These are phyloP conservation scores for Linum usitatissimum DNA, from an alignment of 345 rosid species.

Conservation along the genomic window DNA sequence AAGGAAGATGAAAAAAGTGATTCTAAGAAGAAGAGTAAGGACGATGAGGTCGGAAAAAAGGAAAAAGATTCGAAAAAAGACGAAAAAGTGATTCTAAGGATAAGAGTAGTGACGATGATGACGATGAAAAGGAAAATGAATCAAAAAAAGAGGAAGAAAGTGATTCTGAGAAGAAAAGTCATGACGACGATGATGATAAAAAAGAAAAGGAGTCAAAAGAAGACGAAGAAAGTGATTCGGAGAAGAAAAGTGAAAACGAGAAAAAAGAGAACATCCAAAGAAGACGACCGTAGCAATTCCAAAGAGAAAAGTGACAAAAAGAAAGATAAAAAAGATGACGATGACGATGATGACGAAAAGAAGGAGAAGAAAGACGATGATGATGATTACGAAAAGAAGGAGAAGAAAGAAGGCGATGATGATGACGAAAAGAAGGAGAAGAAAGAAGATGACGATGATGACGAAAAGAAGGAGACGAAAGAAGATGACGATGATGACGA, in stretches of 20 bases:
- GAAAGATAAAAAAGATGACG: background rate
- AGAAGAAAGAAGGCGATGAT: background rate
- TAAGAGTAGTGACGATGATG: background rate
- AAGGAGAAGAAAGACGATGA: background rate
- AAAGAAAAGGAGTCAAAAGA: background rate
- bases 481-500: background rate
- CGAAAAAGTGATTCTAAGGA: background rate
- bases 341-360: background rate
- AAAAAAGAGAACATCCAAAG: no score
- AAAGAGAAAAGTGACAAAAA: background rate
- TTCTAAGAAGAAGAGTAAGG: background rate
- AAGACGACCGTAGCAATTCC: no score
- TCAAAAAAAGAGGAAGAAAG: background rate
- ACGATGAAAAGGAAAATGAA: background rate
- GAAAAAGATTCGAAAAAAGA: background rate
- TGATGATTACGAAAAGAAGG: background rate
- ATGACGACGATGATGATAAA: background rate
- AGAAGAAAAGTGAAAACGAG: background rate
- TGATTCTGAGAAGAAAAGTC: background rate
- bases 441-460: background rate
- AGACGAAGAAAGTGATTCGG: background rate
- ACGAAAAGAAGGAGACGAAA: background rate
- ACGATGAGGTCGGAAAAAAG: background rate
- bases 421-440: background rate
- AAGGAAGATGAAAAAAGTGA: background rate